Evolutionary conservation across 2,329 filamentous ascomycete species (phyloP).

Genomic region (Calonectria pteridis): DNA sequence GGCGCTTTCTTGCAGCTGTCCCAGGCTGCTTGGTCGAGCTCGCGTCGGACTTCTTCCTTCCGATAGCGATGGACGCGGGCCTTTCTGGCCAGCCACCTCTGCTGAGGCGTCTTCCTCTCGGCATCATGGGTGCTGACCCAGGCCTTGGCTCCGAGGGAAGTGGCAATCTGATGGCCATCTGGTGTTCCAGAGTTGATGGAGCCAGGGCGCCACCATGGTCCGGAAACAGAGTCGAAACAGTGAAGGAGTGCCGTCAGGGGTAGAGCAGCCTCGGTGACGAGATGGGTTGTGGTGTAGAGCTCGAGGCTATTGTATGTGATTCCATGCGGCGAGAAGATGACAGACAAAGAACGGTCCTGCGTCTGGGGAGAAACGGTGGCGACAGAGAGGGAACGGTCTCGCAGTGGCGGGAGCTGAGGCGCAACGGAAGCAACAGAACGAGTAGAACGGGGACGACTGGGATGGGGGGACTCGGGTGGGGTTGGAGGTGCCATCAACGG

Average conservation of each 20-base stretch:
- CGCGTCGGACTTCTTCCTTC: conserved; percentile 58
- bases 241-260: conserved; percentile 75
- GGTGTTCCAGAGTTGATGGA: conserved; percentile 69
- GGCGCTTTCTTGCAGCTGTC: conserved; percentile 19
- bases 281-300: conserved; percentile 68
- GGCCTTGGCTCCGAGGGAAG: conserved; percentile 62
- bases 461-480: conserved; percentile 51
- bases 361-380: conserved; percentile 50
- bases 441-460: conserved; percentile 39
- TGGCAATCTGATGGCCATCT: conserved; percentile 68
- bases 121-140: conserved; percentile 75
- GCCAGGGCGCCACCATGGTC: conserved; percentile 73
- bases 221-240: conserved; percentile 70
- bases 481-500: conserved; percentile 48
- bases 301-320: conserved; percentile 65
- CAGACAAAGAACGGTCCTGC: conserved; percentile 63
- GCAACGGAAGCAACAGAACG: conserved; percentile 51
- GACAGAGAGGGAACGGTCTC: conserved; percentile 45
- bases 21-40: conserved; percentile 36
- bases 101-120: conserved; percentile 62
- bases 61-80: conserved; percentile 61
- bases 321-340: conserved; percentile 76
- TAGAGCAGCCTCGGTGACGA: conserved; percentile 67
- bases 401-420: conserved; percentile 35
- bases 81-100: conserved; percentile 63